Evolutionary conservation across 371 early-diverging fungal genomes (phyloP), one percentile per base, ranked within the genome.

Genomic region (Batrachochytrium dendrobatidis): DNA sequence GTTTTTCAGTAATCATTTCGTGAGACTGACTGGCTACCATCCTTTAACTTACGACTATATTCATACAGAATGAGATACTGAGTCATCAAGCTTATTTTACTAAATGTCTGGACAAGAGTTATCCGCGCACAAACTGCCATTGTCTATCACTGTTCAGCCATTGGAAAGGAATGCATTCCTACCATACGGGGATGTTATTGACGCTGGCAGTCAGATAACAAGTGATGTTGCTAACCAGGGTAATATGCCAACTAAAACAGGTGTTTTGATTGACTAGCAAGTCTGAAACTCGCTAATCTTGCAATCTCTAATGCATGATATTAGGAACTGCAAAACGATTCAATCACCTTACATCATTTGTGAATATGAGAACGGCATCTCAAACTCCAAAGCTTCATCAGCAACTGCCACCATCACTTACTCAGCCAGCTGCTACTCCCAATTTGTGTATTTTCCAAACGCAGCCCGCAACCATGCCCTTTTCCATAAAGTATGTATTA

Each of bases 161-260:
- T 75, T 89, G 55, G 84, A 86, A 28, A 66, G 77, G 35, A 86
- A 84, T 34, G 76, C 69, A 2, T 88, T 83, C 64, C 74, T 74
- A 29, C 82, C 86, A 1, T 89, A 79, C 72, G 90, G 90, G 31
- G 80, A 87, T 58, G 87, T 89, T 17, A 80, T 89, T 44, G 82
- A 86, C 53, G 65, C 77, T 1, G 61, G 65, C n/a, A 3, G 32
- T 20, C 54, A 65, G 29, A 65, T 63, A 20, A 57, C 74, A 6
- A 59, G 61, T 1, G 59, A 54, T 17, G 31, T 74, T 33, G 86
- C 86, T 35, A 89, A 89, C 67, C 87, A 87, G n/a, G 39, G 39
- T 39, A n/a, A 12, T 15, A n/a, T 39, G 15, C 15, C n/a, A 12
- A n/a, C n/a, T 12, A 39, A 39, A 39, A n/a, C n/a, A n/a, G n/a